Base-by-base conservation (phyloP, 805 yeast species). In the Aciculoconidium aculeatum region DNA sequence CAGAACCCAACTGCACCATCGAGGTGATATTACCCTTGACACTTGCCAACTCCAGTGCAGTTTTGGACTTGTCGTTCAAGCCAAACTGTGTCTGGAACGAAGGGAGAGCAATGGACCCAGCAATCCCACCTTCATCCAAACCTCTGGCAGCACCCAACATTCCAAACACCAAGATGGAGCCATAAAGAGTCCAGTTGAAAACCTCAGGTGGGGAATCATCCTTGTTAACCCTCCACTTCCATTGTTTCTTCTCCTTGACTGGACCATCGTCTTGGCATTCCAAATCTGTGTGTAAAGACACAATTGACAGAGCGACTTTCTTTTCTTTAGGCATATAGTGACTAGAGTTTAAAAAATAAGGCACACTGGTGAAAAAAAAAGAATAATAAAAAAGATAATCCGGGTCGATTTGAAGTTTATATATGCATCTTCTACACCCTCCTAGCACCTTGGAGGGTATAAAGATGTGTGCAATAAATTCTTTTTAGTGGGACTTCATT, bases 101-200 rank as follows among this genome's bases (percentile, higher is more conserved):
- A 9, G 38, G 42, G 21, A 44, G 42, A 6, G 51, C 45, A 25
- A 44, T 42, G 12, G 35, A 29, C 4, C 49, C 52, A 5, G 51
- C 39, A 15, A 47, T 46, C 22, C 32, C 35, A 17, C 52, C 52
- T 32, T 47, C 52, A 28, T 47, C 52, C 17, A 39, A 40, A 7
- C 52, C 52, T 31, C 50, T 33, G 14, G 52, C 50, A 11, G 48
- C 47, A n/a, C 52, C 52, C 27, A 47, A 41, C 16, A 47, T 33
- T 14, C 50, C 50, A 26, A 45, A 45, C 14, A 44, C 50, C 14
- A 45, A 44, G 11, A 44, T 42, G 7, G 47, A 38, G 17, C 40
- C 21, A 23, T 42, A 46, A 14, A 47, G 35, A 5, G 44, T 42
- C 40, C 44, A 33, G 37, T 47, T 47, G 31, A 44, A 47, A 15